Conservation (phyloP, 345 rosid species). For the Salix brachista region DNA sequence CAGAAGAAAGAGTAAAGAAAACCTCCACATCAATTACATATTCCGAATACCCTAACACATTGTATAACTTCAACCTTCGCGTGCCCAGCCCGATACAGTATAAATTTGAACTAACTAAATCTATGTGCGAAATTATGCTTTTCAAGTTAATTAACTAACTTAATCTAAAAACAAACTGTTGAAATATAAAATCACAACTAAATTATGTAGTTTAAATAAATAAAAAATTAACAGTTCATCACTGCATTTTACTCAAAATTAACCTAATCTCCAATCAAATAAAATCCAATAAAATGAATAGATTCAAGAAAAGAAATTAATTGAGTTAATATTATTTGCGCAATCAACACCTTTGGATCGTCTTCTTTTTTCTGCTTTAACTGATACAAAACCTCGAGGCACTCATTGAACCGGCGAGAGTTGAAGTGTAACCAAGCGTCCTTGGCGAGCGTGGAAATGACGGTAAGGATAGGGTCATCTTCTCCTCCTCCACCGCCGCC, state of each 20-base stretch:
- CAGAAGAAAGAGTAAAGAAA: not conserved
- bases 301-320: not conserved
- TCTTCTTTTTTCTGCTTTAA: conserved; percentile 55
- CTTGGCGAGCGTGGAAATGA: conserved; percentile 55
- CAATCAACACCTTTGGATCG: conserved; percentile 69
- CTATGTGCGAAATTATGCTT: no score
- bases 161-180: not conserved
- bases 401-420: conserved; percentile 66
- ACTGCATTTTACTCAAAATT: not conserved
- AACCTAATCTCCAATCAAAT: not conserved
- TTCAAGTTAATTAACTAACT: not conserved
- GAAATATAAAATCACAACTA: not conserved
- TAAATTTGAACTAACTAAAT: not conserved
- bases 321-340: not conserved
- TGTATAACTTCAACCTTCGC: not conserved
- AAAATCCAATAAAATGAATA: not conserved
- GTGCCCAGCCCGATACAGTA: not conserved
- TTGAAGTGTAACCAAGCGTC: conserved; percentile 68
- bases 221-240: not conserved
- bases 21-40: not conserved
- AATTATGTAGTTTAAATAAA: not conserved
- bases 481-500: conserved; percentile 5
- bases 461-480: conserved; percentile 23
- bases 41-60: not conserved
- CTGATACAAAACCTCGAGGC: conserved; percentile 60